Evolutionary conservation across 108 stramenopile species (phyloP).

Genomic region (Pseudonitzschia multiseries): DNA sequence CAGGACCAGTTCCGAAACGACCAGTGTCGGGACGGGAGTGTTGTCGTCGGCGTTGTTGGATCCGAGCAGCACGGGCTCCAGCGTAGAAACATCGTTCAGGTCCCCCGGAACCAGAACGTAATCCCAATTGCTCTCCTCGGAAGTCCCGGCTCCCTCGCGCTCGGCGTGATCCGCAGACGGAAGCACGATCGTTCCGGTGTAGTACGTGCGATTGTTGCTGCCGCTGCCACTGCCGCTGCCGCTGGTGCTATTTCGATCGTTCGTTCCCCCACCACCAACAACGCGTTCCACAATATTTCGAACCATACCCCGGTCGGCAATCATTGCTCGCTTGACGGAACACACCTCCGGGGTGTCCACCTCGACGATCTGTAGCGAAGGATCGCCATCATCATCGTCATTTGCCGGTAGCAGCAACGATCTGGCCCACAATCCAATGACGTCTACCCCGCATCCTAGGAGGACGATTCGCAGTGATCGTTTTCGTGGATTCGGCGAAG

Average conservation of each 20-base stretch:
- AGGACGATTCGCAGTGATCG: constrained; percentile 50
- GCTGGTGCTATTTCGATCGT: no score
- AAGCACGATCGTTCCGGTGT: not conserved
- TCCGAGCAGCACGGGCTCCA: constrained; percentile 26
- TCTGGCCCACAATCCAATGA: constrained; percentile 65
- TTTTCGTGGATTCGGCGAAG: not conserved
- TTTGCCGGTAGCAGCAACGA: constrained; percentile 24
- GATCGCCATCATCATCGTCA: not conserved
- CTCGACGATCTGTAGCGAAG: constrained; percentile 26
- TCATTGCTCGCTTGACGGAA: constrained; percentile 20
- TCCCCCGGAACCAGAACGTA: constrained; percentile 50
- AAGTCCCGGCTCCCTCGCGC: no score
- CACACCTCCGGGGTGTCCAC: constrained; percentile 35
- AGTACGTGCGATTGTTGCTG: not conserved
- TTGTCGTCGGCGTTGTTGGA: no score
- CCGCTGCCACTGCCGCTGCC: not conserved
- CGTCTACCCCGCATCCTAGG: constrained; percentile 79
- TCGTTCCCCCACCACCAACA: not conserved
- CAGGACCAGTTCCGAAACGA: constrained; percentile 73
- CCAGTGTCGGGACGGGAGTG: constrained; percentile 45
- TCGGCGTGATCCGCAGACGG: not conserved
- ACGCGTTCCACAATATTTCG: not conserved
- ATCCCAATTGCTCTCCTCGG: constrained; percentile 2
- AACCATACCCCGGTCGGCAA: not conserved
- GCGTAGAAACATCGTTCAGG: constrained; percentile 33